These are phyloP conservation scores for Melampsora larici-populina DNA, from an alignment of 1,284 basidiomycete genomes.

Conservation along the genomic window DNA sequence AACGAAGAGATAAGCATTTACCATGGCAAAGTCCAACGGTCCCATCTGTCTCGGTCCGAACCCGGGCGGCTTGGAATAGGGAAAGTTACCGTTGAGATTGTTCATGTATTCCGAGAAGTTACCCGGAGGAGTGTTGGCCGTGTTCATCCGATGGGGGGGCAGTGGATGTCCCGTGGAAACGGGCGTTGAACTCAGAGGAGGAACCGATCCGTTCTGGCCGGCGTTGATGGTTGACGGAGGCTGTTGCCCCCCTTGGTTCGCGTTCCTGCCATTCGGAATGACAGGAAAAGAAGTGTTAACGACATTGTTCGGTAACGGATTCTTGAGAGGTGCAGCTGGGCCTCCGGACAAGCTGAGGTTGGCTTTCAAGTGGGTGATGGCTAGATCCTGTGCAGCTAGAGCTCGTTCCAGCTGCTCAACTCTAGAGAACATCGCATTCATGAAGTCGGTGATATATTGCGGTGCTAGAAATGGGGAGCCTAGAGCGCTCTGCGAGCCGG, in stretches of 20 bases:
- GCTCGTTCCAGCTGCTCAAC: constrained; percentile 42
- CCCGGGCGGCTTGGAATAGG: background rate
- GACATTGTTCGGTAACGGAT: background rate
- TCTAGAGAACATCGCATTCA: constrained; percentile 34
- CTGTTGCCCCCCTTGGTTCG: background rate
- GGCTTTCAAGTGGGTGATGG: constrained; percentile 28
- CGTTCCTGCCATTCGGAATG: background rate
- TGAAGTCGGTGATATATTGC: constrained; percentile 17
- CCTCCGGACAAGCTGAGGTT: constrained; percentile 15
- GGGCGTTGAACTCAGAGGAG: background rate
- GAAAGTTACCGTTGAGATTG: constrained; percentile 2
- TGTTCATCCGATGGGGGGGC: background rate
- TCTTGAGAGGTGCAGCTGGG: constrained; percentile 10
- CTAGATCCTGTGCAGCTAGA: constrained; percentile 34
- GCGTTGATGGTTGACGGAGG: background rate
- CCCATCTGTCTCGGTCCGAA: constrained; percentile 34
- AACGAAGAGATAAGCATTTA: background rate
- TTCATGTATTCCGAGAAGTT: constrained; percentile 12
- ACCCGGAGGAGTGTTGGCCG: background rate
- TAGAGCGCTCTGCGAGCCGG: constrained; percentile 11
- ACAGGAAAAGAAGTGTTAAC: background rate
- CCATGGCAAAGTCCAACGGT: constrained; percentile 38
- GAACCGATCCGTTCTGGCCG: background rate
- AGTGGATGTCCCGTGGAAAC: background rate
- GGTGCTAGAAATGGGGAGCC: constrained; percentile 33